A percentile compares a stretch with the other conserved stretches of the same genome.
These are phyloP conservation scores for Talaromyces rugulosus DNA, from an alignment of 2,329 filamentous ascomycete species.

Conservation along the genomic window DNA sequence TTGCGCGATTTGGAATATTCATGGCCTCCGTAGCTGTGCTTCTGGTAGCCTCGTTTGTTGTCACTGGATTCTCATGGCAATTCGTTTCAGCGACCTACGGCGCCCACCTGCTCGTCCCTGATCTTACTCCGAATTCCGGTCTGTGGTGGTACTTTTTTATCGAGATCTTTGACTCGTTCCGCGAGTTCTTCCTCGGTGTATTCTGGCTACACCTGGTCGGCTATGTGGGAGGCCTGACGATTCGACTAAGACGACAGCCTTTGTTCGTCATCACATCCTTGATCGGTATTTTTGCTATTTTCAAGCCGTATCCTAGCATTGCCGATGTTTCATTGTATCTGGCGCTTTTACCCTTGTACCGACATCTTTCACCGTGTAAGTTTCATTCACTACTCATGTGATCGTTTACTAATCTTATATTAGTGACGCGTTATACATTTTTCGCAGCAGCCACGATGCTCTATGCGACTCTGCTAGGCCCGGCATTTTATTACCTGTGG, in stretches of 20 bases:
- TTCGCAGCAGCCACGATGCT: conserved; percentile 76
- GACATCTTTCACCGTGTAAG: conserved; percentile 82
- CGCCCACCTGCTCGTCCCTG: conserved; percentile 82
- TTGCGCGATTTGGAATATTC: conserved; percentile 52
- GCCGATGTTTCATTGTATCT: conserved; percentile 85
- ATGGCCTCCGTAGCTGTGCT: conserved; percentile 56
- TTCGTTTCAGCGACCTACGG: conserved; percentile 89
- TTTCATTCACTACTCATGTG: conserved; percentile 13
- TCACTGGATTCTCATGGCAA: conserved; percentile 77
- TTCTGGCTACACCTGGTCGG: conserved; percentile 94
- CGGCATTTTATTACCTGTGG: conserved; percentile 96
- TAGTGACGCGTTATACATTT: conserved; percentile 90
- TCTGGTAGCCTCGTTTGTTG: conserved; percentile 65
- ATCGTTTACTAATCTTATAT: neutral
- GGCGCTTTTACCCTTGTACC: conserved; percentile 74
- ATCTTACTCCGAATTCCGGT: conserved; percentile 90
- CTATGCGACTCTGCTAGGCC: conserved; percentile 83
- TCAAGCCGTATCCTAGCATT: conserved; percentile 95
- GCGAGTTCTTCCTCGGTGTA: conserved; percentile 92
- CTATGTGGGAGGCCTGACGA: conserved; percentile 80
- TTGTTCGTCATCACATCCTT: conserved; percentile 81
- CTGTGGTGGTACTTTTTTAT: conserved; percentile 99
- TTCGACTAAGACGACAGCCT: conserved; percentile 79
- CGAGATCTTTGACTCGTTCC: conserved; percentile 98
- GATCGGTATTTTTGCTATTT: conserved; percentile 85